These are phyloP conservation scores for Colletotrichum coccodes DNA, from an alignment of 2,329 filamentous ascomycete genomes.

Conservation along the genomic window DNA sequence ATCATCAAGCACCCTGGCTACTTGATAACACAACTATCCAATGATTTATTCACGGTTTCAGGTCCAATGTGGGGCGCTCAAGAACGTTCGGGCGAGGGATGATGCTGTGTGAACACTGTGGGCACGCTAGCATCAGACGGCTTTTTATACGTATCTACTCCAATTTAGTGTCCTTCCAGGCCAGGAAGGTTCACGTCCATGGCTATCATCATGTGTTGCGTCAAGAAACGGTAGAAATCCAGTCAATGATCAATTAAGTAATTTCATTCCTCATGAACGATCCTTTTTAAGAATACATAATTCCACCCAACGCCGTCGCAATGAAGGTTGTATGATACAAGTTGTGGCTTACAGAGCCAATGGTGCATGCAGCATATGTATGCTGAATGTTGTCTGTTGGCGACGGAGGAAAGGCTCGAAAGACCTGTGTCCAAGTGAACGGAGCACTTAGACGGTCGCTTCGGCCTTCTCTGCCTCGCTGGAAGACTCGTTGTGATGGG, in stretches of 20 bases:
- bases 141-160: too few species aligned
- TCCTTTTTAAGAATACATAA: constrained; percentile 3
- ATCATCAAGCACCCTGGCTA: too few species aligned
- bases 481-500: constrained; percentile 33
- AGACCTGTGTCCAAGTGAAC: background rate
- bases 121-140: too few species aligned
- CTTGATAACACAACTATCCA: too few species aligned
- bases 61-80: too few species aligned
- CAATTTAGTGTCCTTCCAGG: too few species aligned
- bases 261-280: constrained; percentile 30
- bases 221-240: too few species aligned
- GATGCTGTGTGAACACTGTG: too few species aligned
- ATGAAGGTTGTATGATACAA: constrained; percentile 29
- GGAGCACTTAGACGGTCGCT: constrained; percentile 4
- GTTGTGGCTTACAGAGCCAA: background rate
- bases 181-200: too few species aligned
- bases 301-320: constrained; percentile 31
- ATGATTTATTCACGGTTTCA: too few species aligned
- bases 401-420: background rate
- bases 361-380: background rate
- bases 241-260: constrained; percentile 16
- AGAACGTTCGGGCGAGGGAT: too few species aligned
- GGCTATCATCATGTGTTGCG: too few species aligned
- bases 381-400: background rate
- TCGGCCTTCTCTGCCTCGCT: constrained; percentile 26